Base-by-base conservation (phyloP, 1,284 basidiomycete species). In the Tylopilus sp. region DNA sequence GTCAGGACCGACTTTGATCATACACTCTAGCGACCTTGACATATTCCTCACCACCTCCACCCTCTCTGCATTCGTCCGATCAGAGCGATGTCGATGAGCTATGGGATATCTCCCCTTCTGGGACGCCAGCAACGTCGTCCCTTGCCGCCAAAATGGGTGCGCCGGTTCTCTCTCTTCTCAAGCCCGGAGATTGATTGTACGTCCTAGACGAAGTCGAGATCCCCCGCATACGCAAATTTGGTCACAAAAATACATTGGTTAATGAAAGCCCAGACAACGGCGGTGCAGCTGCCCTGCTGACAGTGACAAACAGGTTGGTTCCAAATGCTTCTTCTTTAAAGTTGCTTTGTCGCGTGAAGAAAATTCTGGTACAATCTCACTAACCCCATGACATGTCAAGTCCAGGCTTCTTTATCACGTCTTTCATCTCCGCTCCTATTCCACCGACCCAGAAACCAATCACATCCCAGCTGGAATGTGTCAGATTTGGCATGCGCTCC, bases 71-170 rank as follows among this genome's bases (percentile, higher is more conserved):
- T 18, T 58, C 64, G 16, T 64, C 64, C 16, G 59, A 58, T 26
- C 55, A 63, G 2, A 74, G 73, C 48, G 67, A 74, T 41, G 59
- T 71, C 16, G 73, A 78, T 48, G 71, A 74, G 41, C 54, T 79
- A 19, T 74, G 78, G 60, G 55, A 71, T 25, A 60, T 68, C 6
- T 75, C 75, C 2, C 70, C 77, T 46, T 56, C 57, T 42, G 56
- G 54, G 31, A 60, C 54, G 0, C 61, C 66, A 25, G 51, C 70
- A 23, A 65, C 71, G 43, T 55, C 65, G 16, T 54, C 74, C 16
- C 53, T 70, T 36, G 63, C 66, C 21, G 62, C 66, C 6, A 74
- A 71, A 52, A 73, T 81, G 64, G 78, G 78, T 76, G 47, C 5
- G 42, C 45, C 34, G 4, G 25, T 26, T 31, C 12, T 44, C 28